phyloP scores from a whole-genome alignment of 1,139 yeast genomes.

The Yamadazyma songkhlaensis region DNA sequence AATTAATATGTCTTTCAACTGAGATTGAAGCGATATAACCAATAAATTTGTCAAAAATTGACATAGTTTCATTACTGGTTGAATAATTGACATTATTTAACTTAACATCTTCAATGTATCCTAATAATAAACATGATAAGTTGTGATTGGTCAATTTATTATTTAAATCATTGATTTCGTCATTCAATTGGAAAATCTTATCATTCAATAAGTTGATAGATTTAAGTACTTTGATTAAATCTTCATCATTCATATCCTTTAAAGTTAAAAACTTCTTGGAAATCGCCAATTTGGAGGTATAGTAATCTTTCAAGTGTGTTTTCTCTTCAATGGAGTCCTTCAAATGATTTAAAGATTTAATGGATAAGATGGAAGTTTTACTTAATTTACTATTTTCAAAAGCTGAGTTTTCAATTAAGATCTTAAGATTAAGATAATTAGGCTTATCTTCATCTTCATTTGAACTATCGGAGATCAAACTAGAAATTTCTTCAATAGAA shows the following conservation, averaged over 20 bases:
- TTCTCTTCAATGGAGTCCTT: slow-evolving; percentile 30
- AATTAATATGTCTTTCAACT: slow-evolving; percentile 44
- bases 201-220: slow-evolving; percentile 33
- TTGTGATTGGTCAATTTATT: slow-evolving; percentile 37
- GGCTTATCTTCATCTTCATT: slow-evolving; percentile 14
- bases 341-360: slow-evolving; percentile 26
- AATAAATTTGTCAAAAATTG: slow-evolving; percentile 43
- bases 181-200: slow-evolving; percentile 25
- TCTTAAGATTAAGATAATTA: slow-evolving; percentile 40
- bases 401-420: slow-evolving; percentile 43
- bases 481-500: slow-evolving; percentile 20
- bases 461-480: slow-evolving; percentile 20
- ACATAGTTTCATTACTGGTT: slow-evolving; percentile 9
- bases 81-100: slow-evolving; percentile 8
- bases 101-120: slow-evolving; percentile 45
- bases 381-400: slow-evolving; percentile 40
- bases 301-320: slow-evolving; percentile 30
- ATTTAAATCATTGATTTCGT: slow-evolving; percentile 30
- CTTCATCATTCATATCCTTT: slow-evolving; percentile 21
- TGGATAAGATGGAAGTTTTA: slow-evolving; percentile 34
- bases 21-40: slow-evolving; percentile 55
- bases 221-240: slow-evolving; percentile 33
- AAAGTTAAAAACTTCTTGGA: slow-evolving; percentile 36
- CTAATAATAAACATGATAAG: slow-evolving; percentile 42
- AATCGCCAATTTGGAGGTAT: slow-evolving; percentile 29